These are phyloP conservation scores for Amaranthus hypochondriacus DNA, from an alignment of 148 eudicot genomes.

Conservation along the genomic window DNA sequence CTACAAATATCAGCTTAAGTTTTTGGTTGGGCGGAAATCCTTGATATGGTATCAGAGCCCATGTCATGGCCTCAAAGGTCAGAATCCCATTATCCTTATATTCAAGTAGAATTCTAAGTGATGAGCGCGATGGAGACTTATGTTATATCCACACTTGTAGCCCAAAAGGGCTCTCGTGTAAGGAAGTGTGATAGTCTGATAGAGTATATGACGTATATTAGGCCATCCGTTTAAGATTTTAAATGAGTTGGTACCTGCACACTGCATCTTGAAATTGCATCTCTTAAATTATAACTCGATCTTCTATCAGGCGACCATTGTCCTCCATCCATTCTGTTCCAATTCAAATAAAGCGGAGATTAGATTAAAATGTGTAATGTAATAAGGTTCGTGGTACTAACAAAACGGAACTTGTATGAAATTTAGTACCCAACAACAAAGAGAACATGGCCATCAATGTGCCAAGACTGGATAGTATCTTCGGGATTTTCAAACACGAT, in stretches of 20 bases:
- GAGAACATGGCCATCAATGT: slow-evolving; percentile 45
- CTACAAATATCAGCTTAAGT: too few relatives aligned
- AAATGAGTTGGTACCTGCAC: slow-evolving; percentile 40
- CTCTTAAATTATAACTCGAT: slow-evolving; percentile 46
- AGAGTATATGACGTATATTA: too few relatives aligned
- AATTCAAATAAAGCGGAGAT: background rate
- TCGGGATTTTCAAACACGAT: slow-evolving; percentile 52
- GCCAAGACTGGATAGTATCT: slow-evolving; percentile 50
- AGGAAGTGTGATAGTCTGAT: too few relatives aligned
- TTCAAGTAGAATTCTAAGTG: too few relatives aligned
- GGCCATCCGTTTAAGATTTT: background rate
- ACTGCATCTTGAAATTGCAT: slow-evolving; percentile 49
- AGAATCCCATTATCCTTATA: too few relatives aligned
- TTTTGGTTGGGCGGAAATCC: too few relatives aligned
- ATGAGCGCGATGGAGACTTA: too few relatives aligned
- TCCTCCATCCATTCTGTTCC: slow-evolving; percentile 56
- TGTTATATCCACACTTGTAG: too few relatives aligned
- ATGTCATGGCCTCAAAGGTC: too few relatives aligned
- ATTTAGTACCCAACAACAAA: slow-evolving; percentile 46
- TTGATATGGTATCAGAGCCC: too few relatives aligned
- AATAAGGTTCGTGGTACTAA: background rate
- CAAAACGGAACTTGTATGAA: background rate
- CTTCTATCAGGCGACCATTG: slow-evolving; percentile 54
- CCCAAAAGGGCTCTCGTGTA: too few relatives aligned
- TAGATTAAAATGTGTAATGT: background rate